phyloP scores from a whole-genome alignment of 2,329 filamentous ascomycete genomes.

The Alternaria rosae region DNA sequence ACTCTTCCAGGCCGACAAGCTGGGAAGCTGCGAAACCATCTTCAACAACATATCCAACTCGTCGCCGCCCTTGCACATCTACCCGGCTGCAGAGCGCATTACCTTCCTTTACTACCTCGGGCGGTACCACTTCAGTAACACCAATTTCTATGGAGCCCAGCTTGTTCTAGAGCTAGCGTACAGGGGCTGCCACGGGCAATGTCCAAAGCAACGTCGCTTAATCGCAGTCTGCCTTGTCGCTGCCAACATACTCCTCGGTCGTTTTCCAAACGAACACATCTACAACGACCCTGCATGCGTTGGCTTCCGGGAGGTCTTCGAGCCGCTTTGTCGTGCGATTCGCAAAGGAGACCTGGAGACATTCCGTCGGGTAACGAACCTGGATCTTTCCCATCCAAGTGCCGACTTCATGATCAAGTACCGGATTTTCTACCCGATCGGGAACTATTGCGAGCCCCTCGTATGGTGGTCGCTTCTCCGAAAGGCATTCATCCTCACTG shows the following conservation, averaged over 20 bases:
- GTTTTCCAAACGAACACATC: slow-evolving; percentile 74
- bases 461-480: slow-evolving; percentile 85
- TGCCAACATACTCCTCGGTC: slow-evolving; percentile 82
- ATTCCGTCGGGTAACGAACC: slow-evolving; percentile 74
- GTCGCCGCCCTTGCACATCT: slow-evolving; percentile 80
- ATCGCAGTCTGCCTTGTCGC: slow-evolving; percentile 87
- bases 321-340: slow-evolving; percentile 76
- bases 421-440: slow-evolving; percentile 77
- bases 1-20: slow-evolving; percentile 86
- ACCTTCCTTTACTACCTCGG: slow-evolving; percentile 96
- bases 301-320: slow-evolving; percentile 70
- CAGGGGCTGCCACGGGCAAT: slow-evolving; percentile 67
- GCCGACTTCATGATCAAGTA: slow-evolving; percentile 75
- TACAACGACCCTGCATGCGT: slow-evolving; percentile 74
- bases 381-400: slow-evolving; percentile 32
- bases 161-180: slow-evolving; percentile 81
- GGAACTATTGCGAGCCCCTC: slow-evolving; percentile 78
- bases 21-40: slow-evolving; percentile 83
- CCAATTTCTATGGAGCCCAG: slow-evolving; percentile 79
- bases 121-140: slow-evolving; percentile 85
- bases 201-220: slow-evolving; percentile 72
- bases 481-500: slow-evolving; percentile 78
- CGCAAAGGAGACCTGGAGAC: slow-evolving; percentile 74
- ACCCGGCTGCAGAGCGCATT: slow-evolving; percentile 85
- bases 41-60: slow-evolving; percentile 87